Base-by-base conservation (phyloP, 202 grass and related monocot genomes). In the Eragrostis tef region DNA sequence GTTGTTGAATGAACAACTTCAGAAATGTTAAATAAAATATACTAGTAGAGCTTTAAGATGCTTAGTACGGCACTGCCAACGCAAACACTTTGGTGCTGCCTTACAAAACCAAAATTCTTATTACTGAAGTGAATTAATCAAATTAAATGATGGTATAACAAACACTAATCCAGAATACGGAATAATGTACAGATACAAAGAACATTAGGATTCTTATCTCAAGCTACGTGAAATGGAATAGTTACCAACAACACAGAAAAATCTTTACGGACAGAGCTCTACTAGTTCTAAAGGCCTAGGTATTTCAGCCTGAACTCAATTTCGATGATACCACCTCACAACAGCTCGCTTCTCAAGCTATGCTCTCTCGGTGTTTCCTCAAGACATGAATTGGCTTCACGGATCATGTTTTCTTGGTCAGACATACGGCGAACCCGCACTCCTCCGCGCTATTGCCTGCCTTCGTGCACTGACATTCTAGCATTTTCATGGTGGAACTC, bases 181-280 rank as follows among this genome's bases (percentile, higher is more conserved):
- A 52, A 62, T 71, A 65, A 63, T 84, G 36, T 85, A 88, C 87
- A 88, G 5, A 70, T 81, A 81, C 77, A 74, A 69, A 84, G 27
- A 65, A 81, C 73, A 73, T 29, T 15, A 63, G 13, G 24, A 73
- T 25, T 58, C 14, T 78, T 71, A 87, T 45, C 39, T 73, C 31
- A 67, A 84, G 53, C 49, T 82, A 82, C 67, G 73, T 7, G 43
- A 2, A 43, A 58, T 15, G 19, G 17, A 24, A 69, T 34, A 44
- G 65, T 67, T 67, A 51, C 29, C 66, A 61, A 81, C 61, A 66
- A 67, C 63, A 67, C 15, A 9, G 50, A 7, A 86, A 86, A 61
- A 46, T 74, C 72, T 58, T 58, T 50, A 19, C 0, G 20, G 26
- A 13, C 68, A 84, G 61, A 67, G 25, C 67, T 67, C 86, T 73